Base-by-base conservation (phyloP, 331 rosid genomes). In the Cydonia oblonga region DNA sequence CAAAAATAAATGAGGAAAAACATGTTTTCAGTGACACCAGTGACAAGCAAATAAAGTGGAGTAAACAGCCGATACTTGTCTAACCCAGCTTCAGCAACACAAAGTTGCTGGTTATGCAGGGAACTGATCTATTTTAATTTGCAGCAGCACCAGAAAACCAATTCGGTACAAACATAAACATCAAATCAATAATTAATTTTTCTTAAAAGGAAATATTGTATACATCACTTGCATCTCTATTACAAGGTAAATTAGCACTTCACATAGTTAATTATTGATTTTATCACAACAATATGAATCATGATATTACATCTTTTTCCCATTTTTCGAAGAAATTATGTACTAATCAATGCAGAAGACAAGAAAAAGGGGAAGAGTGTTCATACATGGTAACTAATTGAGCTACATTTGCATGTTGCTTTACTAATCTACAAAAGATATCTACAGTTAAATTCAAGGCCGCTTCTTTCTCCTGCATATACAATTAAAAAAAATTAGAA, bases 361-460 rank as follows among this genome's bases (percentile, higher is more conserved):
- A 6, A 53, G 72, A 76, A 30, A 30, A 78, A 66, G 76, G 66
- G 67, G 67, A 73, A 69, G 76, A 69, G 76, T 54, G 58, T 74
- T 69, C 84, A 79, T 96, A 96, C 99, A 92, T 79, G 85, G 93
- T 84, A 87, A 96, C 86, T 88, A 91, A 90, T 63, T 96, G 99
- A 78, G 92, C 93, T 83, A 90, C 89, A 79, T 96, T 87, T 60
- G 92, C 85, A 11, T 86, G 88, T 86, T 84, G 93, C 90, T 91
- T 90, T 78, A 90, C 99, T 90, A 96, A 87, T 96, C 96, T 91
- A 90, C 99, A 96, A 86, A 96, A 96, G 61, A 88, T 87, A 78
- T 96, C 96, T 76, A 96, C 87, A 74, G 96, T 89, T 75, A 85
- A 77, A 84, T 87, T 90, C 93, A 96, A 86, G 85, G 99, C 96